Conservation (phyloP, 31 red algal species). For the Asparagopsis taxiformis region DNA sequence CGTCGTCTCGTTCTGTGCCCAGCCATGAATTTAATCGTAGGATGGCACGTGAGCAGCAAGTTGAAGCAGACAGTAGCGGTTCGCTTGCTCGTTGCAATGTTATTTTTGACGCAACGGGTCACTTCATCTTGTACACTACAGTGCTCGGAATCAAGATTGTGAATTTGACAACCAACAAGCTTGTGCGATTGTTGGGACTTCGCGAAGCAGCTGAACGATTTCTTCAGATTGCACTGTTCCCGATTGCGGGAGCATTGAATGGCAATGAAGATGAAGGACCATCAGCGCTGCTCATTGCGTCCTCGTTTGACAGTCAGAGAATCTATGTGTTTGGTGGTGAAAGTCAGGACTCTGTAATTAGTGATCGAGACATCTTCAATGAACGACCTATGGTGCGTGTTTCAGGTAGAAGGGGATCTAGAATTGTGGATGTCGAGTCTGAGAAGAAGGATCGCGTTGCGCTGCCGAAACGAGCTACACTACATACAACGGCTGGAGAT, state of each 20-base stretch:
- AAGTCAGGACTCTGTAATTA: conserved; percentile 19
- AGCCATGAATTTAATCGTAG: neutral
- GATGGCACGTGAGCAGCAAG: conserved; percentile 2
- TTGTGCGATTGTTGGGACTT: too few species aligned
- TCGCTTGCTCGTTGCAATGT: conserved; percentile 30
- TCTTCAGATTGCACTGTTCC: conserved; percentile 46
- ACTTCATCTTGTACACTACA: conserved; percentile 63
- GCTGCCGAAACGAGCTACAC: too few species aligned
- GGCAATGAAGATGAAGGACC: neutral
- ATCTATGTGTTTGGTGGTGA: conserved; percentile 30
- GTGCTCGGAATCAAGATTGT: conserved; percentile 63
- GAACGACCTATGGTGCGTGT: too few species aligned
- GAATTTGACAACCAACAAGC: conserved; percentile 26
- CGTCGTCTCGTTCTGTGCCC: too few species aligned
- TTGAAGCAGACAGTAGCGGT: conserved; percentile 6
- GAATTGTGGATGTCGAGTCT: too few species aligned
- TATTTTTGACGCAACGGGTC: conserved; percentile 42
- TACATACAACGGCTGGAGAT: too few species aligned
- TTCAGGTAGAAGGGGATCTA: too few species aligned
- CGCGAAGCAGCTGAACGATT: too few species aligned
- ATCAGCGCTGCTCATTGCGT: too few species aligned
- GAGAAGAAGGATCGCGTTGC: too few species aligned
- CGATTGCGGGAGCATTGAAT: neutral
- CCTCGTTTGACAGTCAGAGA: conserved; percentile 29
- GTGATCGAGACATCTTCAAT: conserved; percentile 9